A percentile compares a stretch with the other conserved stretches of the same genome.
These are phyloP conservation scores for Bimuria novae-zelandiae DNA, from an alignment of 2,329 filamentous ascomycete genomes.

Conservation along the genomic window DNA sequence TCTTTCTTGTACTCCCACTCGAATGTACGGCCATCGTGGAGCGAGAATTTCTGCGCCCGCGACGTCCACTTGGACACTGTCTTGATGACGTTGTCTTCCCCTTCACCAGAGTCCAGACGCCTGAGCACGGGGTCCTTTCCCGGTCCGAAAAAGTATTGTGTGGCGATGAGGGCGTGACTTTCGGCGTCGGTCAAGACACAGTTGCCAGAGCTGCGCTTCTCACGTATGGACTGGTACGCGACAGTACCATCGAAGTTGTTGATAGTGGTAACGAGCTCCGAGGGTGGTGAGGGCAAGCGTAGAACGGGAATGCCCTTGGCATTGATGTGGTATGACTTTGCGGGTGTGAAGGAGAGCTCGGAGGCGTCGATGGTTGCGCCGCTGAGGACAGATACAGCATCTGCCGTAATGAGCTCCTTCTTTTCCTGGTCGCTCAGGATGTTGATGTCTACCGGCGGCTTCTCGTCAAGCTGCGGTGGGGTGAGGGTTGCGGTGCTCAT, in stretches of 20 bases:
- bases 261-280: slow-evolving; percentile 45
- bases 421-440: slow-evolving; percentile 23
- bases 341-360: slow-evolving; percentile 47
- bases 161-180: slow-evolving; percentile 52
- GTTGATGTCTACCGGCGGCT: slow-evolving; percentile 13
- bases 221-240: slow-evolving; percentile 59
- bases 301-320: slow-evolving; percentile 51
- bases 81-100: slow-evolving; percentile 33
- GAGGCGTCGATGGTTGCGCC: slow-evolving; percentile 18
- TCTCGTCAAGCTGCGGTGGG: slow-evolving; percentile 14
- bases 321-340: slow-evolving; percentile 56
- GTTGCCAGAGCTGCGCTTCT: slow-evolving; percentile 53
- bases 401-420: slow-evolving; percentile 21
- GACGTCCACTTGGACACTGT: slow-evolving; percentile 51
- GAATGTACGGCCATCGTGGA: slow-evolving; percentile 55
- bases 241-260: slow-evolving; percentile 44
- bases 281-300: slow-evolving; percentile 49
- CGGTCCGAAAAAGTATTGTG: slow-evolving; percentile 63
- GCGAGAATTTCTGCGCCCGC: slow-evolving; percentile 53
- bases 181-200: slow-evolving; percentile 53
- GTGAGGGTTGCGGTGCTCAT: slow-evolving; percentile 12
- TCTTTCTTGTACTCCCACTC: slow-evolving; percentile 58
- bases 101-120: slow-evolving; percentile 31
- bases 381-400: slow-evolving; percentile 21
- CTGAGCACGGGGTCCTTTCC: slow-evolving; percentile 57